A percentile compares a stretch with the other conserved stretches of the same genome.
phyloP scores from a whole-genome alignment of 108 stramenopile species.

The Skeletonema costatum region DNA sequence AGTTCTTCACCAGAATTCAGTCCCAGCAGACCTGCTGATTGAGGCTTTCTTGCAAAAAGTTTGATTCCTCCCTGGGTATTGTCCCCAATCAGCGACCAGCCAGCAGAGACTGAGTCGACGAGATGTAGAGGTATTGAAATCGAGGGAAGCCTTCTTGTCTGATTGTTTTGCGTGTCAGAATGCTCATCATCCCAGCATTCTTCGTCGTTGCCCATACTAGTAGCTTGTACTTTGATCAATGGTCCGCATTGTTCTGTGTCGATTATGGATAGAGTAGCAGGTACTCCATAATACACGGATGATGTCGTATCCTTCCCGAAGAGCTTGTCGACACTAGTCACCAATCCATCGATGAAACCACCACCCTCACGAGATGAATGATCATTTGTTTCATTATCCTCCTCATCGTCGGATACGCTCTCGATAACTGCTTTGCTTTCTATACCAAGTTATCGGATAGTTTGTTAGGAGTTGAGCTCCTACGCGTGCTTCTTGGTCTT shows the following conservation, averaged over 20 bases:
- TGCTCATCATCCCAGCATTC: constrained; percentile 7
- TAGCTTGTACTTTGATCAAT: constrained; percentile 9
- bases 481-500: constrained; percentile 19
- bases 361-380: neutral
- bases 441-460: constrained; percentile 44
- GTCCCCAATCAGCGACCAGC: constrained; percentile 28
- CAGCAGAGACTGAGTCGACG: constrained; percentile 11
- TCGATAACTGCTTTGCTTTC: constrained; percentile 4
- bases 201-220: neutral
- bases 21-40: constrained; percentile 2
- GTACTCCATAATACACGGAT: constrained; percentile 24
- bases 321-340: constrained; percentile 17
- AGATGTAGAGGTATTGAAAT: constrained; percentile 28
- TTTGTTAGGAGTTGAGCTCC: constrained; percentile 6
- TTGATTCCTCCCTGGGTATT: constrained; percentile 26
- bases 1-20: constrained; percentile 10
- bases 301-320: neutral
- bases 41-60: constrained; percentile 1
- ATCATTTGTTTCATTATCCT: neutral
- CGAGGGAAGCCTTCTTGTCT: neutral
- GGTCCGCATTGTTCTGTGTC: constrained; percentile 40
- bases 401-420: neutral
- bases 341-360: constrained; percentile 31
- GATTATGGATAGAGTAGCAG: constrained; percentile 22
- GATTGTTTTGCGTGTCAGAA: neutral